phyloP scores from a whole-genome alignment of 345 rosid genomes.

The Lenwebbia sp. region DNA sequence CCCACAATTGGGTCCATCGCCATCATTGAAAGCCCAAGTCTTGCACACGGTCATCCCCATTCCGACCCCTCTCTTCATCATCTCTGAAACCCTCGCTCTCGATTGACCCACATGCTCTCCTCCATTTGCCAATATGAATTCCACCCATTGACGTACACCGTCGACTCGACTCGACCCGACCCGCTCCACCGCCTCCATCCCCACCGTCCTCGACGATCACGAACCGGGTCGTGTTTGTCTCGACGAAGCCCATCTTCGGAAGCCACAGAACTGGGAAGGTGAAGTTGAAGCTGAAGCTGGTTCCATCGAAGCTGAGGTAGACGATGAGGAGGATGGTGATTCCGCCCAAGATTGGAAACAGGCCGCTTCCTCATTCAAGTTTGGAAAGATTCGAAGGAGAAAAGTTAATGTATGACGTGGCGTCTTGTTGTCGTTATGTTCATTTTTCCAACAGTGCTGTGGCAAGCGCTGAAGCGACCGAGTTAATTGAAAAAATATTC shows the following conservation, averaged over 20 bases:
- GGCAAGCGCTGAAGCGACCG: background rate
- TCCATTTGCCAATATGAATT: constrained; percentile 33
- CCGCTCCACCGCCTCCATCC: background rate
- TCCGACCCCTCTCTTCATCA: constrained; percentile 16
- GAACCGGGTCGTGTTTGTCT: constrained; percentile 26
- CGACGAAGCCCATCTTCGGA: constrained; percentile 24
- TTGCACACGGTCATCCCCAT: constrained; percentile 42
- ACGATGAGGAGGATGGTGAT: constrained; percentile 11
- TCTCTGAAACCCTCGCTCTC: constrained; percentile 16
- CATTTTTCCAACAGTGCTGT: background rate
- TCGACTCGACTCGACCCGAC: background rate
- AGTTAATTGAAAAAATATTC: too few species aligned
- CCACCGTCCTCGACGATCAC: constrained; percentile 1
- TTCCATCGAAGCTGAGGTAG: constrained; percentile 13
- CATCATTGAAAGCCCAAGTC: constrained; percentile 49
- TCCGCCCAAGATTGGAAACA: constrained; percentile 17
- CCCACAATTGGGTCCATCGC: constrained; percentile 10
- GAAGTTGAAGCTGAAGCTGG: constrained; percentile 1
- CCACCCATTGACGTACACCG: constrained; percentile 24
- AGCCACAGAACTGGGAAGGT: constrained; percentile 11
- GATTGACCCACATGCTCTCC: constrained; percentile 15
- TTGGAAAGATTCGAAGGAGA: background rate
- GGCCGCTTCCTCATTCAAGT: background rate
- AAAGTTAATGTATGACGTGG: background rate
- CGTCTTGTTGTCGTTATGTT: background rate